These are phyloP conservation scores for Candida odintsovae DNA, from an alignment of 805 yeast species.

Conservation along the genomic window DNA sequence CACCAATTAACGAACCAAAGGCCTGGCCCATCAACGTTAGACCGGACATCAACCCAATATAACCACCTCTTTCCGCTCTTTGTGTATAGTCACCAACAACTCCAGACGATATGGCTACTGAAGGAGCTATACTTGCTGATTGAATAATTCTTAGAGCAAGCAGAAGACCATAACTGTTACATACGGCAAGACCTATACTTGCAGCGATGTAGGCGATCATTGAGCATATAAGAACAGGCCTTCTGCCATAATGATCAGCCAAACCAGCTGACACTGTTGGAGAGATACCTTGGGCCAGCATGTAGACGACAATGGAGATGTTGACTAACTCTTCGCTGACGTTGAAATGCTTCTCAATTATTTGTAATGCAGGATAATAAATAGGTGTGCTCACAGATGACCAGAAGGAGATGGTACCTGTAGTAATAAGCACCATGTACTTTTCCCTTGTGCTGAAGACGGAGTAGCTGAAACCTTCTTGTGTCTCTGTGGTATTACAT, in stretches of 20 bases:
- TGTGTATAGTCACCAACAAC: conserved; percentile 70
- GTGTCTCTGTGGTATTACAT: not conserved
- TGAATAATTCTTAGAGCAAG: conserved; percentile 67
- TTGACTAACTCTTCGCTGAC: conserved; percentile 56
- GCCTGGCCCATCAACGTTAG: conserved; percentile 68
- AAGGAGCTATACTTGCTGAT: conserved; percentile 72
- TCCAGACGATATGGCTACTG: conserved; percentile 65
- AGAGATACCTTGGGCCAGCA: conserved; percentile 67
- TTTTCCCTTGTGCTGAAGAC: conserved; percentile 35
- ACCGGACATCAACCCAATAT: conserved; percentile 62
- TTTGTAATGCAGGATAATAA: conserved; percentile 71
- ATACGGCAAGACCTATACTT: conserved; percentile 59
- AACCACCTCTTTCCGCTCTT: conserved; percentile 61
- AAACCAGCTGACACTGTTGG: conserved; percentile 66
- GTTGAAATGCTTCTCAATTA: conserved; percentile 47
- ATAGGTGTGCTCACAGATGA: conserved; percentile 73
- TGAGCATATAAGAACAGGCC: conserved; percentile 59
- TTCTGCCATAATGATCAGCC: conserved; percentile 67
- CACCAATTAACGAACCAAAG: conserved; percentile 69
- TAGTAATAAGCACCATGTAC: conserved; percentile 31
- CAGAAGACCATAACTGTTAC: conserved; percentile 52
- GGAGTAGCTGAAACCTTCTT: not conserved
- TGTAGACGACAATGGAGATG: conserved; percentile 69
- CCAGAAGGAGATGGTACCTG: conserved; percentile 49
- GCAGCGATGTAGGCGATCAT: conserved; percentile 51